These are phyloP conservation scores for Polytolypa hystricis DNA, from an alignment of 2,329 filamentous ascomycete genomes.

Conservation along the genomic window DNA sequence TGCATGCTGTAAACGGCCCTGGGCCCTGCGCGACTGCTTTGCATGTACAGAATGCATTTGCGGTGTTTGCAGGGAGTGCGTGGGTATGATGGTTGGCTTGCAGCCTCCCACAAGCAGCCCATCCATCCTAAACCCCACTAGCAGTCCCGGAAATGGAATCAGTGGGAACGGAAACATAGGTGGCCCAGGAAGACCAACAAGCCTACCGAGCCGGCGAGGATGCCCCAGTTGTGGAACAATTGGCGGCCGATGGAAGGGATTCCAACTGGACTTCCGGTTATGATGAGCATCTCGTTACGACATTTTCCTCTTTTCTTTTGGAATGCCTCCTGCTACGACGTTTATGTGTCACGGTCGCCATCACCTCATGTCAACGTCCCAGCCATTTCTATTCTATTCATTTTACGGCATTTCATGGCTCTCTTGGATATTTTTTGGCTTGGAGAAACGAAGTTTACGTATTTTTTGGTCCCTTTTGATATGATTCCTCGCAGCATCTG, in stretches of 20 bases:
- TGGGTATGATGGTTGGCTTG: conserved; percentile 40
- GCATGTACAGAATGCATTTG: conserved; percentile 96
- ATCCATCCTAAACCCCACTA: conserved; percentile 26
- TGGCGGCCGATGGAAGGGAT: conserved; percentile 38
- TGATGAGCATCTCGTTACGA: neutral
- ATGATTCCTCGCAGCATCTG: no score
- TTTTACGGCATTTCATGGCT: no score
- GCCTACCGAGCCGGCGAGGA: conserved; percentile 29
- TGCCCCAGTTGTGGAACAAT: conserved; percentile 37
- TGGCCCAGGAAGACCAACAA: conserved; percentile 22
- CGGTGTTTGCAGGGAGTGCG: conserved; percentile 78
- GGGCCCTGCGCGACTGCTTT: conserved; percentile 69
- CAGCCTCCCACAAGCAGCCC: conserved; percentile 22
- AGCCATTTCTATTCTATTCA: neutral
- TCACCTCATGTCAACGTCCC: neutral
- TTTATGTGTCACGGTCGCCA: neutral
- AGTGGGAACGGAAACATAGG: conserved; percentile 18
- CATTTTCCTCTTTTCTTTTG: neutral
- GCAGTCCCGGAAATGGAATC: conserved; percentile 21
- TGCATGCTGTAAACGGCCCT: conserved; percentile 70
- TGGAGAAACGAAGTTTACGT: no score
- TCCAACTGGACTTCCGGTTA: conserved; percentile 38
- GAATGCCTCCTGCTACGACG: neutral
- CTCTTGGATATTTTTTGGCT: no score
- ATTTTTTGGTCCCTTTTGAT: no score